Evolutionary conservation across 768 basidiomycete species (phyloP), one percentile per base, ranked within the genome.

Genomic region (Pulveroboletus ravenelii): DNA sequence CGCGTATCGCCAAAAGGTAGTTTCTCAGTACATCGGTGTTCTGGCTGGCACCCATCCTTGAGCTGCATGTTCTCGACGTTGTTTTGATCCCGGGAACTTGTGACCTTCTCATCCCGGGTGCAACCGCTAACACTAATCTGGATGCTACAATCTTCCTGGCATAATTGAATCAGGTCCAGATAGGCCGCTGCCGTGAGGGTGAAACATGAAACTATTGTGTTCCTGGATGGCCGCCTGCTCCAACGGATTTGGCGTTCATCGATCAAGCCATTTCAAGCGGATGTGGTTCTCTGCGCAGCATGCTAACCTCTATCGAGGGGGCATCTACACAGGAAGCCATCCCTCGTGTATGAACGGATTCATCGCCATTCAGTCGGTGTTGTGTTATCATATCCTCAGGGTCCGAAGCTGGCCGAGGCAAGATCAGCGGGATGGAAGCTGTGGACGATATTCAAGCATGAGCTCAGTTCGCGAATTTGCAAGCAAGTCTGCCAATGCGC

Each of bases 131-230:
- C 31, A 66, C 58, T 12, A 58, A 55, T 38, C 59, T 64, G 6
- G 70, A 70, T 48, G 67, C 64, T 27, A 68, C 66, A 31, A 59
- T 60, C n/a, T 55, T 70, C 13, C 38, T 62, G 27, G 55, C 51
- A 34, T 45, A 49, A 13, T 35, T 15, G 14, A 15, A 65, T 71
- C 29, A 54, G 57, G 27, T 45, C 41, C 30, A 63, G 62, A 31
- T 37, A 63, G 42, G 59, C 64, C 36, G 67, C 64, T 7, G 60
- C 67, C 23, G 68, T 68, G 14, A 62, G 70, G 12, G 67, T 34
- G 55, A 50, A 74, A 54, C 57, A 74, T n/a, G 75, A 72, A 5
- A 68, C 68, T 27, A 68, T 77, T 41, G 75, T 73, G 8, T 73
- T 27, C 76, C 30, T 74, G 75, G 54, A 58, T 75, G 43, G 49